phyloP scores from a whole-genome alignment of 2,329 filamentous ascomycete species.

The Hymenoscyphus repandus region DNA sequence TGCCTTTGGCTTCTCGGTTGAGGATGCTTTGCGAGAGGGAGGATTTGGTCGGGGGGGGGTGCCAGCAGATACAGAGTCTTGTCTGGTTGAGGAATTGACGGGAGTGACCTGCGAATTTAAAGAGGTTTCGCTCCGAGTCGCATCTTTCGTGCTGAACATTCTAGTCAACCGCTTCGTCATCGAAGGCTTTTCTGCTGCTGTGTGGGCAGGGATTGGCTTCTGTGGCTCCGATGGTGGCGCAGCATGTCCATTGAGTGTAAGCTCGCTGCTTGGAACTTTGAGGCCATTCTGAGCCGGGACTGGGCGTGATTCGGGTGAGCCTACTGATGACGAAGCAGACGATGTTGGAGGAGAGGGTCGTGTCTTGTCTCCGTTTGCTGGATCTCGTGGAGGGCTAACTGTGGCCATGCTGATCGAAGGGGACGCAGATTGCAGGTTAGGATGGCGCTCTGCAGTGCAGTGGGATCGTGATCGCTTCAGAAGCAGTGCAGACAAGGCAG shows the following conservation, averaged over 20 bases:
- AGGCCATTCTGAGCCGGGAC: slow-evolving; percentile 20
- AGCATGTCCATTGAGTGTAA: slow-evolving; percentile 25
- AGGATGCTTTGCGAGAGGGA: slow-evolving; percentile 40
- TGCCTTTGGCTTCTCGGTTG: slow-evolving; percentile 37
- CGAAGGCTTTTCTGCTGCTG: slow-evolving; percentile 45
- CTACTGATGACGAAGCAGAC: slow-evolving; percentile 22
- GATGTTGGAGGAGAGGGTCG: slow-evolving; percentile 24
- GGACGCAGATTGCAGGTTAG: neutral
- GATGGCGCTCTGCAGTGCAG: neutral
- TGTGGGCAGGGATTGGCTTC: slow-evolving; percentile 18
- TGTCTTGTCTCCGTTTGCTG: slow-evolving; percentile 17
- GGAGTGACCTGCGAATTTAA: slow-evolving; percentile 23
- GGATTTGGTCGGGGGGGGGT: slow-evolving; percentile 33
- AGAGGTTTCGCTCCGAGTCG: slow-evolving; percentile 25
- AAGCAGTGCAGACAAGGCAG: neutral
- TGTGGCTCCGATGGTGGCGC: slow-evolving; percentile 28
- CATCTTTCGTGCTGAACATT: slow-evolving; percentile 59
- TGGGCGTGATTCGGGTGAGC: slow-evolving; percentile 24
- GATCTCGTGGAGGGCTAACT: slow-evolving; percentile 22
- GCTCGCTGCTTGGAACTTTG: slow-evolving; percentile 23
- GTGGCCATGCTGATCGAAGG: slow-evolving; percentile 24
- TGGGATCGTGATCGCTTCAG: slow-evolving; percentile 5
- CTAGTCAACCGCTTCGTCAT: slow-evolving; percentile 60
- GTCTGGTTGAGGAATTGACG: slow-evolving; percentile 30
- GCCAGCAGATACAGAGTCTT: slow-evolving; percentile 23